These are phyloP conservation scores for Thalassia testudinum DNA, from an alignment of 116 monocot species.

Conservation along the genomic window DNA sequence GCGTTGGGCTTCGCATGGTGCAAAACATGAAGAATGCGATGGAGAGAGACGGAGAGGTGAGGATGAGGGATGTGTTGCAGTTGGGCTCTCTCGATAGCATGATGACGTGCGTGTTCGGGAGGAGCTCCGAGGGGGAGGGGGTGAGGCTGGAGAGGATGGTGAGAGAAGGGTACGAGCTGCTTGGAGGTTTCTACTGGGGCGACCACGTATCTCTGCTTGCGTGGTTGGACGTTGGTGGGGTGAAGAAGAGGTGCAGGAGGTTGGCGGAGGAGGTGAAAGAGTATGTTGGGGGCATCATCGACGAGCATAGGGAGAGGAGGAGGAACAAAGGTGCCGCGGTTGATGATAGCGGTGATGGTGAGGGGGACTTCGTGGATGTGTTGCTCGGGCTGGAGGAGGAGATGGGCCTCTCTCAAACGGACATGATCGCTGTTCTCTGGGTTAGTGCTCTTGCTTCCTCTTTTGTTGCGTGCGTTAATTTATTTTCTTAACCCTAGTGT, in stretches of 20 bases:
- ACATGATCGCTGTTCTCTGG: slow-evolving; percentile 66
- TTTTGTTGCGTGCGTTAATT: no score
- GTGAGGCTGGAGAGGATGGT: slow-evolving; percentile 30
- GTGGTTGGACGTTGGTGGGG: slow-evolving; percentile 18
- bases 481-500: no score
- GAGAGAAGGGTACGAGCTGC: slow-evolving; percentile 49
- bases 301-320: slow-evolving; percentile 22
- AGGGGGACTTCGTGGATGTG: slow-evolving; percentile 45
- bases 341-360: neutral
- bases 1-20: slow-evolving; percentile 21
- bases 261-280: slow-evolving; percentile 19
- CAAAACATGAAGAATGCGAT: slow-evolving; percentile 14
- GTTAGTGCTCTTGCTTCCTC: slow-evolving; percentile 8
- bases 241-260: slow-evolving; percentile 16
- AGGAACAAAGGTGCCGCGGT: neutral
- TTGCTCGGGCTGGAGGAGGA: slow-evolving; percentile 29
- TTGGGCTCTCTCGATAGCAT: slow-evolving; percentile 63
- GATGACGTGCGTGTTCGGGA: slow-evolving; percentile 25
- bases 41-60: slow-evolving; percentile 24
- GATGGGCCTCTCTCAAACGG: slow-evolving; percentile 26
- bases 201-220: slow-evolving; percentile 29
- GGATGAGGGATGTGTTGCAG: slow-evolving; percentile 32
- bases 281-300: slow-evolving; percentile 28
- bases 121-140: slow-evolving; percentile 1
- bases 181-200: slow-evolving; percentile 47